Percentiles rank a stretch among this genome's conserved stretches.
Conservation (phyloP, 805 yeast species). For the Jamesozyma spencerorum region DNA sequence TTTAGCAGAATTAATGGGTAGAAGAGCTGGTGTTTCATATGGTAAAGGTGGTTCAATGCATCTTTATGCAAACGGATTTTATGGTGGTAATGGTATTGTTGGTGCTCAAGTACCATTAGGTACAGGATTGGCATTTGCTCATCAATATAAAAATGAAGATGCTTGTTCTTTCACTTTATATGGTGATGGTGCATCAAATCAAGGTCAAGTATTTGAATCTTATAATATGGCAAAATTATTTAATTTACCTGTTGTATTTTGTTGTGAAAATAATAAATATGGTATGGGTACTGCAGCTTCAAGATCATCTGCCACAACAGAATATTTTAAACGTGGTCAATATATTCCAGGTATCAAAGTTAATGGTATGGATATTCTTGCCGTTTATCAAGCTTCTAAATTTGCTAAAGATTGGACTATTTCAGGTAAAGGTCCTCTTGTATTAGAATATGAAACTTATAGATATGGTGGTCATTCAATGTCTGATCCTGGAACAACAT, state of each 20-base stretch:
- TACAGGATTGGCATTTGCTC: conserved; percentile 97
- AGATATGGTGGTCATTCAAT: conserved; percentile 99
- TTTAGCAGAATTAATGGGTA: conserved; percentile 94
- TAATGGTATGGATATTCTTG: conserved; percentile 97
- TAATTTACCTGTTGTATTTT: conserved; percentile 89
- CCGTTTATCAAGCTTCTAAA: conserved; percentile 90
- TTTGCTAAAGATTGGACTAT: conserved; percentile 95
- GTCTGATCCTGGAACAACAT: conserved; percentile 99
- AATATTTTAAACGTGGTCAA: conserved; percentile 98
- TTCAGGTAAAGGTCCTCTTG: conserved; percentile 91
- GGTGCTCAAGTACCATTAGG: conserved; percentile 99
- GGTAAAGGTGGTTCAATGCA: conserved; percentile 99
- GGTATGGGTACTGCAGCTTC: conserved; percentile 99
- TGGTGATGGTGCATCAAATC: conserved; percentile 99
- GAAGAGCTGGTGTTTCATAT: conserved; percentile 85
- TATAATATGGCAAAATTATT: conserved; percentile 99
- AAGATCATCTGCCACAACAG: conserved; percentile 93
- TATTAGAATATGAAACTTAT: conserved; percentile 94
- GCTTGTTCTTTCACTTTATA: conserved; percentile 81
- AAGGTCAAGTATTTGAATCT: conserved; percentile 97
- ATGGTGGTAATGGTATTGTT: conserved; percentile 99
- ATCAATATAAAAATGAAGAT: conserved; percentile 77
- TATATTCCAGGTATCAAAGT: conserved; percentile 97
- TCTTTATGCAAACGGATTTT: conserved; percentile 90
- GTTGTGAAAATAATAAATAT: conserved; percentile 98